Conservation (phyloP, 2,329 filamentous ascomycete genomes). For the Stenocarpella maydis region DNA sequence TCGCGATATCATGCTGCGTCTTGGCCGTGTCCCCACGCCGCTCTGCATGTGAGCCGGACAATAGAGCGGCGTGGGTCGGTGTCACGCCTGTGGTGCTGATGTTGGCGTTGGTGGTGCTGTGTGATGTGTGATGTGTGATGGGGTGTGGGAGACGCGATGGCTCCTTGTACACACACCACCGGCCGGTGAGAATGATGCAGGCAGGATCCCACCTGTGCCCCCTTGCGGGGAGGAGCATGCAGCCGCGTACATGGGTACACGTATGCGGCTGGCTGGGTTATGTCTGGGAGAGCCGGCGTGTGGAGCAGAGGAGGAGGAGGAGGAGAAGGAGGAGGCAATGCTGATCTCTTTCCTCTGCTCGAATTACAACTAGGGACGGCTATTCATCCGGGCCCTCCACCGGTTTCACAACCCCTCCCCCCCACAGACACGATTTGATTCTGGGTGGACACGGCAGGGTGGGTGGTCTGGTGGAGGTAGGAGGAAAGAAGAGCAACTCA, state of each 20-base stretch:
- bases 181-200: not conserved
- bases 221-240: not conserved
- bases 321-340: not conserved
- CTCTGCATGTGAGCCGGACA: not conserved
- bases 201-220: not conserved
- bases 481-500: too few species aligned
- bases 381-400: not conserved
- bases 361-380: not conserved
- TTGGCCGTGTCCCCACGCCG: too few species aligned
- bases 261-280: not conserved
- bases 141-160: not conserved
- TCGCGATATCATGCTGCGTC: not conserved
- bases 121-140: too few species aligned
- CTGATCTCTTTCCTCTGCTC: not conserved
- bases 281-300: not conserved
- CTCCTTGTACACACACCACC: too few species aligned
- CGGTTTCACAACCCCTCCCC: not conserved
- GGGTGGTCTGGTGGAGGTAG: too few species aligned
- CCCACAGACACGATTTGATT: not conserved
- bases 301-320: not conserved
- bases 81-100: not conserved
- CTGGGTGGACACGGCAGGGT: not conserved
- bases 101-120: too few species aligned
- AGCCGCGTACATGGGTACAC: too few species aligned
- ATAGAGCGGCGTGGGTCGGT: too few species aligned